Base-by-base conservation (phyloP, 139 green algal genomes). In the Deuterostichococcus epilithicus region DNA sequence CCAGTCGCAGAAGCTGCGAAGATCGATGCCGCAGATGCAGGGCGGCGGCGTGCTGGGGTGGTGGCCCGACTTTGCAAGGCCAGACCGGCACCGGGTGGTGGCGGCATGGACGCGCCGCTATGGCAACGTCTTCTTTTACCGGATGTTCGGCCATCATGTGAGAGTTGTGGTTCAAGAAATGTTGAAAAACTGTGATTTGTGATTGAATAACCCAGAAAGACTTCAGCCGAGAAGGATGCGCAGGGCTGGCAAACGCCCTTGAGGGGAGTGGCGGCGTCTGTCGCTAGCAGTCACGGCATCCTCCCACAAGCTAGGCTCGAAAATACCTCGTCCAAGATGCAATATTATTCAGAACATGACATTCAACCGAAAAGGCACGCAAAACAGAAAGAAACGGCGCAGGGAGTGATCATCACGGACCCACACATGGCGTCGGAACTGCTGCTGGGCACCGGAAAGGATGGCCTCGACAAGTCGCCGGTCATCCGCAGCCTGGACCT, bases 41-140 rank as follows among this genome's bases (percentile, higher is more conserved):
- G 52, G 52, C 52, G 52, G 52, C 52, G 52, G 52, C 52, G 52
- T 63, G 10, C 52, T 63, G 13, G 52, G 52, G 3, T 63, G 52
- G 52, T 63, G 37, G 8, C 65, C 33, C 18, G 30, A 70, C 33
- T 70, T 42, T 23, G 37, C 25, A 3, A 23, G 65, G 65, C 30
- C 33, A 15, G 65, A 70, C 32, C 18, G 38, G n/a, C 30, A 70
- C 32, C 37, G 52, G 20, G 52, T 63, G 18, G 52, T 63, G 26
- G 52, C n/a, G 34, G 37, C 3, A 15, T 66, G 37, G 33, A 77
- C 13, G 15, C 32, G 33, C 1, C 25, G 15, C 4, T 68, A 69
- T 8, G 70, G 36, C 10, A 39, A 39, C 39, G 66, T 75, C 39
- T 75, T 75, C 70, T 75, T 65, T 39, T 75, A 65, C 70, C 70